Base-by-base conservation (phyloP, 345 rosid genomes). In the Linum lewisii region DNA sequence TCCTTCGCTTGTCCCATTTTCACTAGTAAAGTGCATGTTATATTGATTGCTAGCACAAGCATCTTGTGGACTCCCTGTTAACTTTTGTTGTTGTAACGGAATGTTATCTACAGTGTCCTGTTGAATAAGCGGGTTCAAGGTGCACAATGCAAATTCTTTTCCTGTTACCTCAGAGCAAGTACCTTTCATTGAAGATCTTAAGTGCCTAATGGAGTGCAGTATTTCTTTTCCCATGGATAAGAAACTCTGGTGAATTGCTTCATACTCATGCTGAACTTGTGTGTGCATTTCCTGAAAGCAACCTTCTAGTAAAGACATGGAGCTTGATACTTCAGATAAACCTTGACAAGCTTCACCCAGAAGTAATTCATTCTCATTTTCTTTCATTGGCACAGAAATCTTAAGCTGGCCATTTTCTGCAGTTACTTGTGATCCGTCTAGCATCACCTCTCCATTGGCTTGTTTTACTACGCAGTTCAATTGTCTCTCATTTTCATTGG, bases 391-490 rank as follows among this genome's bases (percentile, higher is more conserved):
- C 63, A 83, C 51, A 24, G 77, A 74, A 76, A 73, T 74, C 74
- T 75, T 82, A 54, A 82, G 90, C 60, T 70, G 74, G 69, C 78
- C 77, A 66, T 87, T 78, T 72, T 83, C 87, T 71, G 71, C 73
- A 19, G 63, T 59, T 73, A 87, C 67, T 53, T 56, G 71, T 52
- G 74, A 72, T 66, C 70, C 79, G 74, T 85, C 88, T 51, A 57
- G 63, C 60, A 76, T 70, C 71, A 77, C 65, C 66, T 82, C 77
- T 61, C 79, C 81, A 66, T 76, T 75, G 14, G 82, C 72, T 77
- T 77, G 83, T 69, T 57, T 75, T 87, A 87, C 85, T 64, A 60
- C 60, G 54, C 61, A 77, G 69, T 78, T 77, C 69, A 70, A 67
- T 60, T 64, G 67, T 63, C 79, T 85, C 61, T 79, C 75, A 44